Conservation (phyloP, 169 alveolate genomes). For the Plasmodium inui region DNA sequence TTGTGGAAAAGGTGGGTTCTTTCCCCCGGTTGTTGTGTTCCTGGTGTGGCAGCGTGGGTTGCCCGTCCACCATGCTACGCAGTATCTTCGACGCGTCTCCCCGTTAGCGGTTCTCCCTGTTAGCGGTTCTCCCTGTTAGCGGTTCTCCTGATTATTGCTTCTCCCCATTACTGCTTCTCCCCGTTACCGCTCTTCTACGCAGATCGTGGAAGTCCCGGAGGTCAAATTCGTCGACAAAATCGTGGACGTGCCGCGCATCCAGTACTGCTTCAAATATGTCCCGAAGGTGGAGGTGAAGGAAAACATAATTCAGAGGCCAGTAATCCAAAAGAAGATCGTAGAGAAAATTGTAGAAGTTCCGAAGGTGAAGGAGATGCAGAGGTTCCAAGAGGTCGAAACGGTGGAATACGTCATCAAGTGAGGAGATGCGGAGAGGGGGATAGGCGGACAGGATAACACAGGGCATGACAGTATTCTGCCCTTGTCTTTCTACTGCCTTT, state of each 20-base stretch:
- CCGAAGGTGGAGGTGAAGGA: conserved; percentile 88
- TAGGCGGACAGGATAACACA: background rate
- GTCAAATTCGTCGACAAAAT: conserved; percentile 87
- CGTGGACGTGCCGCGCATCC: conserved; percentile 85
- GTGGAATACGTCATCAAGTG: conserved; percentile 84
- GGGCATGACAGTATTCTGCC: background rate
- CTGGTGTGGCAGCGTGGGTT: background rate
- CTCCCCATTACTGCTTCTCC: background rate
- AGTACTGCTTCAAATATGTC: conserved; percentile 84
- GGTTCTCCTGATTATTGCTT: background rate
- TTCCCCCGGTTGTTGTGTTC: background rate
- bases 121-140: background rate
- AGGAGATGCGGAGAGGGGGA: background rate
- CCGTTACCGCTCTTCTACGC: background rate
- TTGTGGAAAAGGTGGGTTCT: conserved; percentile 82
- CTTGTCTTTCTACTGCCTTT: background rate
- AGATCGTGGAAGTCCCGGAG: conserved; percentile 89
- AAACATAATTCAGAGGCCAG: conserved; percentile 85
- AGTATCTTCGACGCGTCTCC: background rate
- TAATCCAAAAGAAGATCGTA: conserved; percentile 83
- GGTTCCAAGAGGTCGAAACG: conserved; percentile 83
- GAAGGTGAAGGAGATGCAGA: conserved; percentile 82
- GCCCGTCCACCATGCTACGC: background rate
- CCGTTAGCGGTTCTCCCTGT: background rate
- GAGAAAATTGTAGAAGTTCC: conserved; percentile 88